phyloP scores from a whole-genome alignment of 306 rosid species.

The Fragaria vesca region DNA sequence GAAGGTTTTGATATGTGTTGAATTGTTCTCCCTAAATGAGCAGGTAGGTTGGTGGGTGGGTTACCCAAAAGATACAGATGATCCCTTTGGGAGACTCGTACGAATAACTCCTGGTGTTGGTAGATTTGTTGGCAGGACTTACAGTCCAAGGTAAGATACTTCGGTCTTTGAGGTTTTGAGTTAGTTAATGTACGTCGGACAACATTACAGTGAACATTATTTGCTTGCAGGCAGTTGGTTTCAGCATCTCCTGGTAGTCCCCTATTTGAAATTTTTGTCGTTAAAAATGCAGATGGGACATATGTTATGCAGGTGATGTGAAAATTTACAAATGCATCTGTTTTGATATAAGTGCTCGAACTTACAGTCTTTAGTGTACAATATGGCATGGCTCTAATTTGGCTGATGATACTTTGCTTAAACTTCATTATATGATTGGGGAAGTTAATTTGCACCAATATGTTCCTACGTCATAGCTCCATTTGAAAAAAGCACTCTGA shows the following conservation, averaged over 20 bases:
- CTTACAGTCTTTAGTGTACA: constrained; percentile 2
- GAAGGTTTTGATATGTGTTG: constrained; percentile 22
- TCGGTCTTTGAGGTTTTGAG: constrained; percentile 26
- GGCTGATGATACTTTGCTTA: not conserved
- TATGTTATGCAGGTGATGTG: constrained; percentile 78
- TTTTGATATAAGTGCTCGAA: not conserved
- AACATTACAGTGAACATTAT: constrained; percentile 27
- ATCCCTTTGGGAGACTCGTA: constrained; percentile 85
- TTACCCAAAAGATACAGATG: constrained; percentile 77
- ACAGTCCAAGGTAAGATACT: constrained; percentile 73
- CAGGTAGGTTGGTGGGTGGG: constrained; percentile 99
- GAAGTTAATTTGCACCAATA: not conserved
- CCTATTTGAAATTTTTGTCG: constrained; percentile 85
- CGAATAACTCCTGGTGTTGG: constrained; percentile 91
- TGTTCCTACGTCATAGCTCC: not conserved
- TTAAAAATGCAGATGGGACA: constrained; percentile 63
- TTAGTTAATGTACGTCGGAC: constrained; percentile 9
- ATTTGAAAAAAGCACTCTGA: not conserved
- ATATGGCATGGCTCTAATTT: not conserved
- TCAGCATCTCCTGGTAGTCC: constrained; percentile 84
- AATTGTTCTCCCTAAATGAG: constrained; percentile 29
- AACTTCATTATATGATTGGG: not conserved
- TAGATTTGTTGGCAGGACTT: constrained; percentile 74
- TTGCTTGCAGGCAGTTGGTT: constrained; percentile 74
- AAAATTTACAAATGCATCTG: constrained; percentile 12